Conservation (phyloP, 345 rosid species). For the Alliaria petiolata region DNA sequence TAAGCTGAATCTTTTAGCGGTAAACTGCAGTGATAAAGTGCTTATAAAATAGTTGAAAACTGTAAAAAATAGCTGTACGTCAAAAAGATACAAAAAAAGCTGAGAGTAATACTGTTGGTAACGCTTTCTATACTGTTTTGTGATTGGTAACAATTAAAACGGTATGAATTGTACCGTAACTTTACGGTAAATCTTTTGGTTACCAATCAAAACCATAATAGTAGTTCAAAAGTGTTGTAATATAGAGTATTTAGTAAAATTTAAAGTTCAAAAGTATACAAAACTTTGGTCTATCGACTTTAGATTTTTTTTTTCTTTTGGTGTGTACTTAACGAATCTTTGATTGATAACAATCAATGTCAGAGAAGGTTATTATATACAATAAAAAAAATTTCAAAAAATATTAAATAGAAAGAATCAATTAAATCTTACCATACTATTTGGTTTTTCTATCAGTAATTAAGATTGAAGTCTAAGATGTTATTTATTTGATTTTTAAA, state of each 20-base stretch:
- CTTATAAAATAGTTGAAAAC: too few species aligned
- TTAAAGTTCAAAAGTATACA: not conserved
- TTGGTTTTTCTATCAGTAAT: not conserved
- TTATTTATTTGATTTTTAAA: not conserved
- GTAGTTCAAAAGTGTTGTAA: not conserved
- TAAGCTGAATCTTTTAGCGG: too few species aligned
- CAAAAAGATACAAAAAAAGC: too few species aligned
- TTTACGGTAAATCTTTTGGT: too few species aligned
- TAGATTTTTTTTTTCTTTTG: not conserved
- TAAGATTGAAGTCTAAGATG: not conserved
- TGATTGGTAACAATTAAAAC: too few species aligned
- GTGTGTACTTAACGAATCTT: not conserved
- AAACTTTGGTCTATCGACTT: not conserved
- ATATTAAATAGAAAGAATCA: not conserved
- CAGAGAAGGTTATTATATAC: not conserved
- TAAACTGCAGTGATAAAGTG: too few species aligned
- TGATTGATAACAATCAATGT: not conserved
- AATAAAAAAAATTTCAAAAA: not conserved
- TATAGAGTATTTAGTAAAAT: not conserved
- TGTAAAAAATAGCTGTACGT: too few species aligned
- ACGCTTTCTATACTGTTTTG: too few species aligned
- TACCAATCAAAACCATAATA: too few species aligned
- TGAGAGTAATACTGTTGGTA: too few species aligned
- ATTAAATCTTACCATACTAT: not conserved
- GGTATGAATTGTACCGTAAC: too few species aligned